A percentile compares a stretch with the other conserved stretches of the same genome.
Evolutionary conservation across 2,329 filamentous ascomycete species (phyloP).

Genomic region (Byssothecium circinans): DNA sequence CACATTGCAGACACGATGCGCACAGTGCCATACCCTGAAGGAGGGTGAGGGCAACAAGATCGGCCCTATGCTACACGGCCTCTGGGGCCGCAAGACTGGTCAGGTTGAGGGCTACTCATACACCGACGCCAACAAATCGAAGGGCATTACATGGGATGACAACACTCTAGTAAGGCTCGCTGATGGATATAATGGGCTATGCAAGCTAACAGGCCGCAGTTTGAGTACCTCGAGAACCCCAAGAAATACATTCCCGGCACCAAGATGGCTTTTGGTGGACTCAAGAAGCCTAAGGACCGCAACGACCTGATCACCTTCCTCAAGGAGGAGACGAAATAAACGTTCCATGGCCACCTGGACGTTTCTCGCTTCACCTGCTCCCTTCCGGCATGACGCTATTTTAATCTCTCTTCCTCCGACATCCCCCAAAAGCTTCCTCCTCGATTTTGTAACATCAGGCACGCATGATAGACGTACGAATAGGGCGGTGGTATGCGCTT

Average conservation of each 20-base stretch:
- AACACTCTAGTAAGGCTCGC: constrained; percentile 70
- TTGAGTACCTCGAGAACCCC: constrained; percentile 99
- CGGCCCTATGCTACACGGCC: constrained; percentile 93
- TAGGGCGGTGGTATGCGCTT: constrained; percentile 28
- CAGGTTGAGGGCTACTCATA: constrained; percentile 91
- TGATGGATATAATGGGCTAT: neutral
- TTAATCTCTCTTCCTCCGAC: constrained; percentile 23
- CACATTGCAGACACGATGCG: constrained; percentile 73
- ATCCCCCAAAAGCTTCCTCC: constrained; percentile 18
- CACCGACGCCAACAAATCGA: constrained; percentile 99
- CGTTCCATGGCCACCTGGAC: constrained; percentile 30
- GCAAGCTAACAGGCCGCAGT: constrained; percentile 55
- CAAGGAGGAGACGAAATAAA: constrained; percentile 70
- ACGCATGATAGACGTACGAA: constrained; percentile 45
- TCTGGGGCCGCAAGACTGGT: constrained; percentile 95
- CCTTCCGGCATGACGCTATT: constrained; percentile 28
- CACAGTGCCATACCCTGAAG: constrained; percentile 97
- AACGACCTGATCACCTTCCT: constrained; percentile 95
- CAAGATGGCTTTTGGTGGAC: constrained; percentile 99
- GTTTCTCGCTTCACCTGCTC: constrained; percentile 11
- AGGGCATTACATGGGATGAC: constrained; percentile 87
- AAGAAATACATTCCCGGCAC: constrained; percentile 99
- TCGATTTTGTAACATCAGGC: constrained; percentile 41
- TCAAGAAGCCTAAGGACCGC: constrained; percentile 99
- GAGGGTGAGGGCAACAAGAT: constrained; percentile 93